These are phyloP conservation scores for Lanmaoa rubissima DNA, from an alignment of 768 basidiomycete genomes.

Conservation along the genomic window DNA sequence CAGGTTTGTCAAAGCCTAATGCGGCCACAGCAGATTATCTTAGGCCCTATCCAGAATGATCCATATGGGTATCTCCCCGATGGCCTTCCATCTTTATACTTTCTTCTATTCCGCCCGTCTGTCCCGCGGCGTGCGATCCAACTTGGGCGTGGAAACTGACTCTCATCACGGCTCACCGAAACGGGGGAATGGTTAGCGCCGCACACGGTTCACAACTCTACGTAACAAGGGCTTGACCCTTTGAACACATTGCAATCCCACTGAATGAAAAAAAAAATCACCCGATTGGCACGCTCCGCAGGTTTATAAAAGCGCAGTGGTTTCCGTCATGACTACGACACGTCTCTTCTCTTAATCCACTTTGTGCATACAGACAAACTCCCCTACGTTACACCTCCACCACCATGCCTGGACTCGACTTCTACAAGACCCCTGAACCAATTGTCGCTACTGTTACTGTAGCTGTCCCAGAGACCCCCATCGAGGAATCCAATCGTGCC, in stretches of 20 bases:
- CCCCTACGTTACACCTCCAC: slow-evolving; percentile 6
- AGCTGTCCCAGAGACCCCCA: slow-evolving; percentile 3
- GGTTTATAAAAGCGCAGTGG: slow-evolving; percentile 23
- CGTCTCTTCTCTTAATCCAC: slow-evolving; percentile 13
- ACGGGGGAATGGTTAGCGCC: slow-evolving; percentile 8
- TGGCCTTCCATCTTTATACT: slow-evolving; percentile 12
- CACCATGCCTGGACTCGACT: slow-evolving; percentile 37
- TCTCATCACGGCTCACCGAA: slow-evolving; percentile 7
- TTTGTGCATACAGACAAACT: slow-evolving; percentile 22
- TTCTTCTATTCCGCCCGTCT: slow-evolving; percentile 17
- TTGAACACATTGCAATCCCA: slow-evolving; percentile 11
- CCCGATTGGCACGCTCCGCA: slow-evolving; percentile 9
- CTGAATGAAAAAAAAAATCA: slow-evolving; percentile 13
- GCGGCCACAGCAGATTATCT: not conserved
- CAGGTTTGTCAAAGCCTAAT: slow-evolving; percentile 4
- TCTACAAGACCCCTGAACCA: slow-evolving; percentile 23
- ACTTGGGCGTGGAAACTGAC: slow-evolving; percentile 7
- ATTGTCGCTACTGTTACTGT: not conserved
- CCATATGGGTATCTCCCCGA: slow-evolving; percentile 5
- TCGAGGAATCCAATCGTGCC: not conserved
- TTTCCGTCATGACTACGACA: not conserved
- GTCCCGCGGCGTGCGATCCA: slow-evolving; percentile 19
- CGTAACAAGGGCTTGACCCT: slow-evolving; percentile 28
- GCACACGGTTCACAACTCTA: slow-evolving; percentile 12
- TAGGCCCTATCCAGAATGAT: slow-evolving; percentile 1